Conservation (phyloP, 768 basidiomycete genomes). For the Boletus reticulatus region DNA sequence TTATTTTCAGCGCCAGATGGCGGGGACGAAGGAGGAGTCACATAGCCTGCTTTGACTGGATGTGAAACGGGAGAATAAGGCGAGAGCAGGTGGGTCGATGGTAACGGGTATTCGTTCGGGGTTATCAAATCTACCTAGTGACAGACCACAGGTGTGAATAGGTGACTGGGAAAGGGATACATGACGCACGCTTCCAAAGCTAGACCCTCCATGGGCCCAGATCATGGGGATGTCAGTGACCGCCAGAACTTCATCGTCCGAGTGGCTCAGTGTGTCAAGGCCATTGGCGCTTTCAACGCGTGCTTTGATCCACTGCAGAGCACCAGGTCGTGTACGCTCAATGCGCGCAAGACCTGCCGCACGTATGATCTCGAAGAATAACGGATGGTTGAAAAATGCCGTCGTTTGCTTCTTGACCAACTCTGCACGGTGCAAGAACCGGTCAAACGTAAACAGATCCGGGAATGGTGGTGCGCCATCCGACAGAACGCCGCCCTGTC, state of each 20-base stretch:
- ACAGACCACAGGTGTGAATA: neutral
- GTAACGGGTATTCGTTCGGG: constrained; percentile 37
- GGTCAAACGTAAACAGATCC: constrained; percentile 39
- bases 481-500: neutral
- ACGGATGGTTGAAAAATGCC: constrained; percentile 38
- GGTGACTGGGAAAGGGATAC: neutral
- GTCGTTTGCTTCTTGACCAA: constrained; percentile 36
- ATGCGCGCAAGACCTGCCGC: constrained; percentile 7
- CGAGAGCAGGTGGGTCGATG: constrained; percentile 21
- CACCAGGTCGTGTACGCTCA: neutral
- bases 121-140: constrained; percentile 34
- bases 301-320: constrained; percentile 20
- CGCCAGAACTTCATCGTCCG: constrained; percentile 1
- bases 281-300: neutral
- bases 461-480: constrained; percentile 38
- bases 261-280: neutral
- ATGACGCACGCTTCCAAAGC: constrained; percentile 29
- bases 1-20: neutral
- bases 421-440: constrained; percentile 46
- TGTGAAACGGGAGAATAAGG: constrained; percentile 18
- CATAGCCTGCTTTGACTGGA: constrained; percentile 10
- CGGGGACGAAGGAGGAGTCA: neutral
- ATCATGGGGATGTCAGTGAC: constrained; percentile 3
- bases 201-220: constrained; percentile 19
- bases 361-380: constrained; percentile 42